A percentile compares a stretch with the other conserved stretches of the same genome.
Evolutionary conservation across 306 rosid species (phyloP).

Genomic region (Casuarina cunninghamiana): DNA sequence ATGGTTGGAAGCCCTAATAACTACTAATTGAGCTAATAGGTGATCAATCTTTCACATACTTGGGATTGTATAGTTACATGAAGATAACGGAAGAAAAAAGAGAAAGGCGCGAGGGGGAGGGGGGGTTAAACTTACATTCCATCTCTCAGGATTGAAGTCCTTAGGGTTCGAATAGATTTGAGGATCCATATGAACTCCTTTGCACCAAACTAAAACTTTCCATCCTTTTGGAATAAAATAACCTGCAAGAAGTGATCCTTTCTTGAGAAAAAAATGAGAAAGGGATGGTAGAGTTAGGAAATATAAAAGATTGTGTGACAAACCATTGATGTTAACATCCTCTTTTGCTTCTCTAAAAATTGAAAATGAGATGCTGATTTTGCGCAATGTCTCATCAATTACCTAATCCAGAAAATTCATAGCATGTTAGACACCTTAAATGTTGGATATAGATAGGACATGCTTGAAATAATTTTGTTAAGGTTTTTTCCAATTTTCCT

Average conservation of each 20-base stretch:
- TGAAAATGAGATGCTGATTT: slow-evolving; percentile 48
- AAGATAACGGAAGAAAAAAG: too few species aligned
- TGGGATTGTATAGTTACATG: too few species aligned
- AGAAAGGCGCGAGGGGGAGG: too few species aligned
- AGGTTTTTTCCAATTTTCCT: too few species aligned
- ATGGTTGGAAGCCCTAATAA: too few species aligned
- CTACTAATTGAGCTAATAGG: too few species aligned
- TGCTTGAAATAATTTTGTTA: neutral
- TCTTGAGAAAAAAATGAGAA: neutral
- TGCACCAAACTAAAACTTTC: slow-evolving; percentile 34
- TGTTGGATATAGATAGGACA: neutral
- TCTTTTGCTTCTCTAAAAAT: slow-evolving; percentile 55
- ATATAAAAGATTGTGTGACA: slow-evolving; percentile 8
- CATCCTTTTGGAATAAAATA: slow-evolving; percentile 55
- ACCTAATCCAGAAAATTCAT: slow-evolving; percentile 32
- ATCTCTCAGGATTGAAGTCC: slow-evolving; percentile 42
- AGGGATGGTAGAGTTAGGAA: neutral
- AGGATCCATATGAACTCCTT: slow-evolving; percentile 75
- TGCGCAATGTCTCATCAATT: slow-evolving; percentile 61
- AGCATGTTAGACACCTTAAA: neutral
- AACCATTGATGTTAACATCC: slow-evolving; percentile 57
- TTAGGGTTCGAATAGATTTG: slow-evolving; percentile 50
- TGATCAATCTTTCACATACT: too few species aligned
- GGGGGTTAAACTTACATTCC: too few species aligned
- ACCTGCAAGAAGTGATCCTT: slow-evolving; percentile 32